Percentiles rank a stretch among this genome's conserved stretches.
phyloP scores from a whole-genome alignment of 306 rosid species.

The Betula pendula region DNA sequence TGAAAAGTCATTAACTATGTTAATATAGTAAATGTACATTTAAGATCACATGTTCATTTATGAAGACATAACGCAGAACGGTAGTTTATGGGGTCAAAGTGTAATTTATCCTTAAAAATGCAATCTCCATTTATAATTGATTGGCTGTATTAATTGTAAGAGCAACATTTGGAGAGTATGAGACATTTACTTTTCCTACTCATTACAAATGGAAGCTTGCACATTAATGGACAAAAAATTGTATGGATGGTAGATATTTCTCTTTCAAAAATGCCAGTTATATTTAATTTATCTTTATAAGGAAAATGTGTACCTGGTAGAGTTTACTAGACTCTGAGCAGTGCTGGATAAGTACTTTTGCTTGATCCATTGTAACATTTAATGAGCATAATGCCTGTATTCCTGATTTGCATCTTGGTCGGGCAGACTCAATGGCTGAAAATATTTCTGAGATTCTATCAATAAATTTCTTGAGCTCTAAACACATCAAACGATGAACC shows the following conservation, averaged over 20 bases:
- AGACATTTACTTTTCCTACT: neutral
- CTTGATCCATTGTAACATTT: constrained; percentile 46
- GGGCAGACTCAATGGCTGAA: constrained; percentile 45
- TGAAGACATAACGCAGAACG: neutral
- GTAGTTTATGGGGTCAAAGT: neutral
- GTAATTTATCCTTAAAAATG: neutral
- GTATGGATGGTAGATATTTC: neutral
- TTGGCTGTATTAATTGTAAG: neutral
- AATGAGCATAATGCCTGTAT: constrained; percentile 48
- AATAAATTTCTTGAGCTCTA: constrained; percentile 44
- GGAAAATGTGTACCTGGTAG: constrained; percentile 43
- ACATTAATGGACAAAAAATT: neutral
- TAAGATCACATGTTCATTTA: neutral
- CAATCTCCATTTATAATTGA: neutral
- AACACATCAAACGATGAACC: constrained; percentile 55
- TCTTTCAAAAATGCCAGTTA: neutral
- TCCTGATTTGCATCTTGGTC: constrained; percentile 52
- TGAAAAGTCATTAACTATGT: neutral
- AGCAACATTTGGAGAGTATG: neutral
- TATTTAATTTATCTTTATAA: neutral
- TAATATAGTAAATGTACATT: neutral
- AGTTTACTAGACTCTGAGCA: constrained; percentile 63
- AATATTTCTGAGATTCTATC: constrained; percentile 39
- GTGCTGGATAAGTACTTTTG: constrained; percentile 39
- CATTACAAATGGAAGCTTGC: neutral